Conservation (phyloP, 2,329 filamentous ascomycete species). For the Botrytis sinoallii region DNA sequence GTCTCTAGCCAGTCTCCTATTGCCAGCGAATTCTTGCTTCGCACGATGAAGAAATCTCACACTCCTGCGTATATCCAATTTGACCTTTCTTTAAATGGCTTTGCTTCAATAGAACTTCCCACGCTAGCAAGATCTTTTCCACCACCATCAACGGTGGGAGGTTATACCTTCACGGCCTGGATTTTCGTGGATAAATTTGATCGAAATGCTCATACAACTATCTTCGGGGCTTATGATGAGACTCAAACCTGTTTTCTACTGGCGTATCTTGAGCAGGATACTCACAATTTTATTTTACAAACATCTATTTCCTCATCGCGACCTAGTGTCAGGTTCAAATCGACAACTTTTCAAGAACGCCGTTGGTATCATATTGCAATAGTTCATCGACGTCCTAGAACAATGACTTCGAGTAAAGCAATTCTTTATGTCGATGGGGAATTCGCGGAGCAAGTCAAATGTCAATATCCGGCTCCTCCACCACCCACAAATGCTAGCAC, state of each 20-base stretch:
- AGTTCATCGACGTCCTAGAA: slow-evolving; percentile 76
- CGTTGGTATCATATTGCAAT: slow-evolving; percentile 93
- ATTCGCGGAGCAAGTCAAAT: slow-evolving; percentile 88
- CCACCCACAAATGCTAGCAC: slow-evolving; percentile 59
- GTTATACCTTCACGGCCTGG: slow-evolving; percentile 91
- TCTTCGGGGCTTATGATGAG: slow-evolving; percentile 92
- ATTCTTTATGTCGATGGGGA: slow-evolving; percentile 90
- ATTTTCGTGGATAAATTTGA: slow-evolving; percentile 87
- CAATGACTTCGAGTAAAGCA: slow-evolving; percentile 74
- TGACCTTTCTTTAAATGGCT: slow-evolving; percentile 83
- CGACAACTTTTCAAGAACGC: slow-evolving; percentile 68
- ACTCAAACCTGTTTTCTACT: slow-evolving; percentile 92
- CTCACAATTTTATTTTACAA: slow-evolving; percentile 89
- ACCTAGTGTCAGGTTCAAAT: slow-evolving; percentile 92
- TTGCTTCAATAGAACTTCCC: slow-evolving; percentile 84
- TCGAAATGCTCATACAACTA: slow-evolving; percentile 78
- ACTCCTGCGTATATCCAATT: slow-evolving; percentile 88
- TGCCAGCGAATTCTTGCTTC: slow-evolving; percentile 67
- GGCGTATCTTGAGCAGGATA: slow-evolving; percentile 90
- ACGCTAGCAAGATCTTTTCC: slow-evolving; percentile 85
- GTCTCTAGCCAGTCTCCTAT: slow-evolving; percentile 50
- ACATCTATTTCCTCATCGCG: slow-evolving; percentile 84
- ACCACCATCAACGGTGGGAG: slow-evolving; percentile 67
- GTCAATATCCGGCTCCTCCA: slow-evolving; percentile 78
- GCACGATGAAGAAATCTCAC: slow-evolving; percentile 70